Conservation (phyloP, 176 grass and related monocot species). For the Eleusine indica region DNA sequence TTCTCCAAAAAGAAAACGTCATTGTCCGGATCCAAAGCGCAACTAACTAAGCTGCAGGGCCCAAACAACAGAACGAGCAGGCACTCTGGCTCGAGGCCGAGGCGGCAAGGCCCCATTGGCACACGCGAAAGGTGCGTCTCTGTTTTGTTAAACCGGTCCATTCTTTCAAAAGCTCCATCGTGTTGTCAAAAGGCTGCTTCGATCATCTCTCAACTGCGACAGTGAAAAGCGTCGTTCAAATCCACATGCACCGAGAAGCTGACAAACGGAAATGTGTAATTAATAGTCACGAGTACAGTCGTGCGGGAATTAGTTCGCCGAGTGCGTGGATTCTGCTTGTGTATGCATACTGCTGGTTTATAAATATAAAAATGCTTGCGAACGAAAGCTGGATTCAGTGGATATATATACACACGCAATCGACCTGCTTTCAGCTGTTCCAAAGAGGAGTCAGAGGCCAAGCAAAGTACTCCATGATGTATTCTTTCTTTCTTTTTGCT, state of each 20-base stretch:
- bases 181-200: conserved; percentile 44
- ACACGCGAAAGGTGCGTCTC: conserved; percentile 10
- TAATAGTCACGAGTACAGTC: conserved; percentile 2
- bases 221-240: conserved; percentile 34
- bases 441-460: conserved; percentile 37
- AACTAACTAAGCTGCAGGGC: conserved; percentile 1
- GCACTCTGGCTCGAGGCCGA: neutral
- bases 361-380: neutral
- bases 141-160: conserved; percentile 38
- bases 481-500: neutral
- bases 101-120: conserved; percentile 33
- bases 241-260: neutral
- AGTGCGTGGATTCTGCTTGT: conserved; percentile 42
- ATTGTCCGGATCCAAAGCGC: neutral
- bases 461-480: conserved; percentile 15
- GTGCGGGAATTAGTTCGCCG: conserved; percentile 21
- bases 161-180: conserved; percentile 39
- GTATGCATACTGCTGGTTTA: conserved; percentile 34
- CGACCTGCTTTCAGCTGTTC: conserved; percentile 48
- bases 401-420: conserved; percentile 43
- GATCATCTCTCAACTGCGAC: conserved; percentile 39
- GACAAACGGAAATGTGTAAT: conserved; percentile 1
- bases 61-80: conserved; percentile 24
- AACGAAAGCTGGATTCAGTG: conserved; percentile 42
- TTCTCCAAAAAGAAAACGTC: neutral